Conservation (phyloP, 2,329 filamentous ascomycete genomes). For the Emmonsia crescens region DNA sequence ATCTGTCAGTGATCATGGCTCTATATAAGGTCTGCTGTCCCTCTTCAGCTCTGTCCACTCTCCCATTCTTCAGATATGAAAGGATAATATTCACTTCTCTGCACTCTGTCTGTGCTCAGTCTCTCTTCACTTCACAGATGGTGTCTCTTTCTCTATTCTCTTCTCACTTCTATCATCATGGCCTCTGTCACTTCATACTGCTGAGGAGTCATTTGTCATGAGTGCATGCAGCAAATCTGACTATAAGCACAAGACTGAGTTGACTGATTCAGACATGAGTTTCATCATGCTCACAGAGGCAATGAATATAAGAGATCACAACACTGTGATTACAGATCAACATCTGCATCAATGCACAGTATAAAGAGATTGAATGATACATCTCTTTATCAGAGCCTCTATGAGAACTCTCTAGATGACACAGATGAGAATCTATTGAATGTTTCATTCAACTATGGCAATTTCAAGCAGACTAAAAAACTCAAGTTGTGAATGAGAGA, state of each 20-base stretch:
- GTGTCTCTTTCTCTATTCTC: background rate
- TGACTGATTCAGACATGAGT: constrained; percentile 10
- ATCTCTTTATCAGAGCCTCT: background rate
- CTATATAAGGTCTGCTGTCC: background rate
- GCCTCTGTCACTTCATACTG: background rate
- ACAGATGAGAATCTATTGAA: constrained; percentile 16
- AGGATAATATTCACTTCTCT: background rate
- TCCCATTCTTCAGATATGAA: background rate
- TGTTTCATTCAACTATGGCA: constrained; percentile 14
- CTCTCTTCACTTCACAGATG: background rate
- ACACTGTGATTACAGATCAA: constrained; percentile 1
- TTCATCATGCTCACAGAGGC: constrained; percentile 3
- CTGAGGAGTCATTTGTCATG: background rate
- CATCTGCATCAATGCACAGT: constrained; percentile 2
- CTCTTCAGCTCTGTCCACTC: background rate
- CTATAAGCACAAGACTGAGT: constrained; percentile 8
- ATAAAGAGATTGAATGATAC: background rate
- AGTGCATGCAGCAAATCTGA: background rate
- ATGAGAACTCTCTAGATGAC: constrained; percentile 14
- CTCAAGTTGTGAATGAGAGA: constrained; percentile 11
- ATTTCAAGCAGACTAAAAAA: constrained; percentile 13
- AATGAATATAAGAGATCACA: background rate
- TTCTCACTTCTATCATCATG: background rate
- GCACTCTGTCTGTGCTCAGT: background rate
- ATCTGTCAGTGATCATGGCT: background rate